Conservation (phyloP, 129 eudicot genomes). For the Centrapalus pauciflorus region DNA sequence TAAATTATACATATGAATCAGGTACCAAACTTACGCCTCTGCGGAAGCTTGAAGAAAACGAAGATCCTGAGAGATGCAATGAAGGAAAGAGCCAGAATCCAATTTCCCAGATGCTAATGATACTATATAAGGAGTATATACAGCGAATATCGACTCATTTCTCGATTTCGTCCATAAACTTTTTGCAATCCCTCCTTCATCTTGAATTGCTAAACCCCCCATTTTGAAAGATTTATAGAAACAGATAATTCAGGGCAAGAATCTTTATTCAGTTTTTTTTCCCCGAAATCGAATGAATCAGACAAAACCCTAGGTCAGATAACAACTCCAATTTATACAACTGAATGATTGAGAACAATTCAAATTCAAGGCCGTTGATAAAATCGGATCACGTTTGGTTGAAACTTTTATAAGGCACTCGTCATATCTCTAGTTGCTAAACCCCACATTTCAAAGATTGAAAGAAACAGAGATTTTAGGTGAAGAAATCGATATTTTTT, state of each 20-base stretch:
- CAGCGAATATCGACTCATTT: conserved; percentile 41
- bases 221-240: conserved; percentile 5
- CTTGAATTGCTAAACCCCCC: conserved; percentile 32
- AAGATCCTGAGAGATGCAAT: conserved; percentile 52
- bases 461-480: background rate
- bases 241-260: background rate
- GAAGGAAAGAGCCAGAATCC: conserved; percentile 43
- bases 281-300: background rate
- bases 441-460: conserved; percentile 10
- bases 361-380: conserved; percentile 8
- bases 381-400: background rate
- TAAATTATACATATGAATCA: background rate
- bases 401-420: background rate
- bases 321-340: background rate
- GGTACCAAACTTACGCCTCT: conserved; percentile 39
- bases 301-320: conserved; percentile 9
- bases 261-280: background rate
- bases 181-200: conserved; percentile 40
- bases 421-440: background rate
- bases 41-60: conserved; percentile 49
- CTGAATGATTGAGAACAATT: background rate
- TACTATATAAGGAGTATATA: conserved; percentile 43
- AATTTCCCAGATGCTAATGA: conserved; percentile 53
- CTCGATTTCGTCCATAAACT: conserved; percentile 49
- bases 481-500: background rate